phyloP scores from a whole-genome alignment of 768 basidiomycete genomes.

The Lyophyllum shimeji region DNA sequence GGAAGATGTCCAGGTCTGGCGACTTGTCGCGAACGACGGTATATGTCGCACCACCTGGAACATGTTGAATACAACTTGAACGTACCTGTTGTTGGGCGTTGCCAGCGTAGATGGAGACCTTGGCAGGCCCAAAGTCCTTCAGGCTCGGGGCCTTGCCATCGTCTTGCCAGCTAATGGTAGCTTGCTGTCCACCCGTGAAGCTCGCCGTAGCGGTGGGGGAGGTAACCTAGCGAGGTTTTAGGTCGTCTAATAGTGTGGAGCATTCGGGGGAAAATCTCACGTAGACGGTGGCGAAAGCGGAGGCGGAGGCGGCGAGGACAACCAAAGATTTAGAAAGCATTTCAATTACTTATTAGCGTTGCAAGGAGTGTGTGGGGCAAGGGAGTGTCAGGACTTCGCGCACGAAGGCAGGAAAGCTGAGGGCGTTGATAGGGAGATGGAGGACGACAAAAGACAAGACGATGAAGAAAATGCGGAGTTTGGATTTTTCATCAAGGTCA shows the following conservation, averaged over 20 bases:
- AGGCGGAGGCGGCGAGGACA: constrained; percentile 50
- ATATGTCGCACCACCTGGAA: background rate
- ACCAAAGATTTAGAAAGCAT: constrained; percentile 56
- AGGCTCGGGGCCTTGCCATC: constrained; percentile 47
- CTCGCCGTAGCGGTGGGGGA: constrained; percentile 45
- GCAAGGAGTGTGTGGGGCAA: constrained; percentile 35
- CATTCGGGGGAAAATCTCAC: constrained; percentile 35
- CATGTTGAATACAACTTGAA: background rate
- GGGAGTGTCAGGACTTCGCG: constrained; percentile 32
- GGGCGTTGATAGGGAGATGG: constrained; percentile 7
- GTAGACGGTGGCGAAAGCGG: constrained; percentile 55
- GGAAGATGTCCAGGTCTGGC: background rate
- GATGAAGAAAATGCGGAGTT: constrained; percentile 18
- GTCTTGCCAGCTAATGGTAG: constrained; percentile 62
- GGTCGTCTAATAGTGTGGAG: too few relatives aligned
- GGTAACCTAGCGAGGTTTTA: constrained; percentile 49
- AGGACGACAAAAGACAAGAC: background rate
- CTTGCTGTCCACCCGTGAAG: constrained; percentile 48
- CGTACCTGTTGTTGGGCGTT: constrained; percentile 61
- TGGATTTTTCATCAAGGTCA: background rate
- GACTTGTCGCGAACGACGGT: background rate
- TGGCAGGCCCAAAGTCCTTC: constrained; percentile 46
- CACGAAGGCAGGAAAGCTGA: constrained; percentile 20
- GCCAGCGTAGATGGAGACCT: constrained; percentile 63
- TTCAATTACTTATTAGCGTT: constrained; percentile 17